Percentiles rank a stretch among this genome's conserved stretches.
Conservation (phyloP, 345 rosid species). For the Hibiscus tridactylites region DNA sequence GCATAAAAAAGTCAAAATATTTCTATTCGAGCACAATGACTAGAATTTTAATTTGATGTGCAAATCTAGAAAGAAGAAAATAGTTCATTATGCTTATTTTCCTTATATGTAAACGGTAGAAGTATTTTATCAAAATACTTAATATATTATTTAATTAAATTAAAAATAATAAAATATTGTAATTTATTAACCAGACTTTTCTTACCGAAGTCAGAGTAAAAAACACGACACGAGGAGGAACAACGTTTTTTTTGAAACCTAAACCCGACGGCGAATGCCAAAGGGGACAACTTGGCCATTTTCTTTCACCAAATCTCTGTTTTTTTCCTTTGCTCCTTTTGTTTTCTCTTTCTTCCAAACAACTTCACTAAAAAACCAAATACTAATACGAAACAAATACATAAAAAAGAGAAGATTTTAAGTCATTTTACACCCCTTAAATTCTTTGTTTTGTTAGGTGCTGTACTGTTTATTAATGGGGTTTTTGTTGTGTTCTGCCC, state of each 20-base stretch:
- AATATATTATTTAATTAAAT: too few relatives aligned
- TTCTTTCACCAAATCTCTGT: neutral
- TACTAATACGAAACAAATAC: neutral
- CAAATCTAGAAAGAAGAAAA: too few relatives aligned
- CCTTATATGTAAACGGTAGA: too few relatives aligned
- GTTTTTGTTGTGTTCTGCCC: conserved; percentile 4
- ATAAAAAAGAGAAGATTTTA: neutral
- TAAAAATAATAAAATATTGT: too few relatives aligned
- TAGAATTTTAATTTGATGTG: too few relatives aligned
- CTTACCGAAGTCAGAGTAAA: too few relatives aligned
- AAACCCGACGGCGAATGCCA: neutral
- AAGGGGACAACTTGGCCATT: conserved; percentile 12
- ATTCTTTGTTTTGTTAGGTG: neutral
- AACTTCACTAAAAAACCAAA: neutral
- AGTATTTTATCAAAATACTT: too few relatives aligned
- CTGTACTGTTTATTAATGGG: neutral
- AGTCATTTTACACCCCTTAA: neutral
- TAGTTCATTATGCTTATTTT: too few relatives aligned
- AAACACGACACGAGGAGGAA: neutral
- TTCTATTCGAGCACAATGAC: too few relatives aligned
- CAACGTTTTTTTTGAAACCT: conserved; percentile 10
- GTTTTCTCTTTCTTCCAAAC: neutral
- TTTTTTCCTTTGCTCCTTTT: neutral
- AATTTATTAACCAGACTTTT: too few relatives aligned
- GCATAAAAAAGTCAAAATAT: too few relatives aligned